These are phyloP conservation scores for Posidonia australis DNA, from an alignment of 106 monocot species.

Conservation along the genomic window DNA sequence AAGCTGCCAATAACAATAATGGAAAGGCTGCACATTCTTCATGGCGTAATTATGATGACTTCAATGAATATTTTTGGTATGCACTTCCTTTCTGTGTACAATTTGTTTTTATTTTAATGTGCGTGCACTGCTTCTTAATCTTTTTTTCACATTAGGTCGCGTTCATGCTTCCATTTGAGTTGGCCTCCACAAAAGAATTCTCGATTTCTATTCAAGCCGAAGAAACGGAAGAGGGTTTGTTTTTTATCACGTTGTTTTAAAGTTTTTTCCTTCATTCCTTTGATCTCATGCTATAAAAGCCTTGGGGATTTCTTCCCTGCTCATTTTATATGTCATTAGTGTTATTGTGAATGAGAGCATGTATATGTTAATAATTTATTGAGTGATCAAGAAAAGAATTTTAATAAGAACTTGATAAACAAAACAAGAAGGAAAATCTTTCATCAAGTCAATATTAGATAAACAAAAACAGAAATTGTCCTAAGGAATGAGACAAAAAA, in stretches of 20 bases:
- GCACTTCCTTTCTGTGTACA: background rate
- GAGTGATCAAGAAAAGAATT: no score
- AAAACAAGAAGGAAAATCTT: no score
- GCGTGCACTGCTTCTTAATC: background rate
- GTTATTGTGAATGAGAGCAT: background rate
- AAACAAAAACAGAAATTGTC: no score
- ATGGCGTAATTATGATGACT: conserved; percentile 99
- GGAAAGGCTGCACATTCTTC: conserved; percentile 86
- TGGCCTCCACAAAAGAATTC: conserved; percentile 73
- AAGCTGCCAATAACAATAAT: conserved; percentile 62
- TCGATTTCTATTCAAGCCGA: conserved; percentile 64
- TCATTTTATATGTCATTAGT: background rate
- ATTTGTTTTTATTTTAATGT: background rate
- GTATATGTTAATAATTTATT: no score
- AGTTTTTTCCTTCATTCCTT: background rate
- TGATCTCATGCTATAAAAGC: background rate
- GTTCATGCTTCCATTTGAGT: conserved; percentile 53
- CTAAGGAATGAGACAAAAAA: no score
- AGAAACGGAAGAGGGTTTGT: conserved; percentile 58
- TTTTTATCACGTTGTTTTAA: background rate
- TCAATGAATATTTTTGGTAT: conserved; percentile 99
- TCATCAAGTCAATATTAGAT: no score
- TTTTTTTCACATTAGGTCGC: conserved; percentile 42
- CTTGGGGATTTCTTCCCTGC: background rate
- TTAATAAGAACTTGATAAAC: no score